A percentile compares a stretch with the other conserved stretches of the same genome.
These are phyloP conservation scores for Forsythia viridissima DNA, from an alignment of 257 asterid species.

Conservation along the genomic window DNA sequence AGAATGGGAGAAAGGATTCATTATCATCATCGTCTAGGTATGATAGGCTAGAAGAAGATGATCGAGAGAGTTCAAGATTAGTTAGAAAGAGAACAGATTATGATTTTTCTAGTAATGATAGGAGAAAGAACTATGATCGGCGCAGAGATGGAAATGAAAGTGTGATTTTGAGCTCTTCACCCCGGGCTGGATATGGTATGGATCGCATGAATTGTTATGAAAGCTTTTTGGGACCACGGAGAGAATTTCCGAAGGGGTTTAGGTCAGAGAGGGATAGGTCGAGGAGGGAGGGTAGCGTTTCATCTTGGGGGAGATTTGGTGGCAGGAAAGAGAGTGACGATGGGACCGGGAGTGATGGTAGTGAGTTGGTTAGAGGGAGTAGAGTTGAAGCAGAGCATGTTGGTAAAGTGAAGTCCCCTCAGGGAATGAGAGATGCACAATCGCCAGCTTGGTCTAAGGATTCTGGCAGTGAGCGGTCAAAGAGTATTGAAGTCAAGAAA, in stretches of 20 bases:
- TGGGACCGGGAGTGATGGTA: slow-evolving; percentile 47
- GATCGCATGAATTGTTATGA: slow-evolving; percentile 78
- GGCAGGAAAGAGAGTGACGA: slow-evolving; percentile 81
- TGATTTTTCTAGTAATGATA: slow-evolving; percentile 64
- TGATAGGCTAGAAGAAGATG: slow-evolving; percentile 81
- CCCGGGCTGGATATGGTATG: slow-evolving; percentile 63
- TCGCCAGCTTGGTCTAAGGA: slow-evolving; percentile 97
- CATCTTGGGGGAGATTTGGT: slow-evolving; percentile 88
- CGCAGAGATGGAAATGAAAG: slow-evolving; percentile 67
- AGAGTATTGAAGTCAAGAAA: slow-evolving; percentile 74
- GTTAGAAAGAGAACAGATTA: slow-evolving; percentile 66
- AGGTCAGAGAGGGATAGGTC: slow-evolving; percentile 96
- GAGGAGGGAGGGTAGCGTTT: slow-evolving; percentile 69
- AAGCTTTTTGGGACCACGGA: slow-evolving; percentile 85
- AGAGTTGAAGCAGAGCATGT: slow-evolving; percentile 56
- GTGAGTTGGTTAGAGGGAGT: slow-evolving; percentile 58
- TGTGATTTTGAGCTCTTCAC: slow-evolving; percentile 68
- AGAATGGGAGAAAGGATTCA: slow-evolving; percentile 63
- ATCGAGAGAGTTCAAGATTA: slow-evolving; percentile 68
- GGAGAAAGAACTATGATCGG: slow-evolving; percentile 77
- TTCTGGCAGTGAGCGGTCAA: slow-evolving; percentile 88
- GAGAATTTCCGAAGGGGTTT: slow-evolving; percentile 91
- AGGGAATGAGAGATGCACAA: slow-evolving; percentile 55
- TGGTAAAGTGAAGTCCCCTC: slow-evolving; percentile 68
- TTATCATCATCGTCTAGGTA: slow-evolving; percentile 75